phyloP scores from a whole-genome alignment of 768 basidiomycete species.

The Paxillus rubicundulus region DNA sequence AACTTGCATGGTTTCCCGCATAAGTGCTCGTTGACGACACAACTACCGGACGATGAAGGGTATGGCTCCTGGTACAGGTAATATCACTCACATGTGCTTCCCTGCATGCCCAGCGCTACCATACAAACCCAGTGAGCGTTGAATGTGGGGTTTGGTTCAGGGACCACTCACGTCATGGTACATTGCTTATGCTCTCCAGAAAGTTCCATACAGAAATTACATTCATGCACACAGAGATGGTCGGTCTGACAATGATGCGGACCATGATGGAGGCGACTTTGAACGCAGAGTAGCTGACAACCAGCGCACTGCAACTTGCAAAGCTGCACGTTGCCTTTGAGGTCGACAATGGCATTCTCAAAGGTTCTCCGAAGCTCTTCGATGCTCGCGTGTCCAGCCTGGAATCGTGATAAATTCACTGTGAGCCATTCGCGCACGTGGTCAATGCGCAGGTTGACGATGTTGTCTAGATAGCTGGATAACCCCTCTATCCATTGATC shows the following conservation, averaged over 20 bases:
- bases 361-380: slow-evolving; percentile 40
- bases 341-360: slow-evolving; percentile 38
- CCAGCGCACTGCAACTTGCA: slow-evolving; percentile 44
- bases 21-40: too few relatives aligned
- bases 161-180: slow-evolving; percentile 42
- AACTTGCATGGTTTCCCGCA: too few relatives aligned
- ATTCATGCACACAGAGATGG: slow-evolving; percentile 41
- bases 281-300: slow-evolving; percentile 48
- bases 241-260: slow-evolving; percentile 46
- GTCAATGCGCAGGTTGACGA: slow-evolving; percentile 41
- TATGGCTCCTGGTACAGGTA: too few relatives aligned
- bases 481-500: too few relatives aligned
- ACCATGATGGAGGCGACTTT: slow-evolving; percentile 41
- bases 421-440: slow-evolving; percentile 49
- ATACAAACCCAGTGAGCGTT: background rate
- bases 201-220: slow-evolving; percentile 36
- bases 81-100: too few relatives aligned
- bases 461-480: too few relatives aligned
- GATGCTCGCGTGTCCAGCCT: slow-evolving; percentile 38
- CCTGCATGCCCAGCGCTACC: too few relatives aligned
- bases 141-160: too few relatives aligned
- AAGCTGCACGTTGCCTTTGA: slow-evolving; percentile 43
- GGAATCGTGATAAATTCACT: slow-evolving; percentile 45
- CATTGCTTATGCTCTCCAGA: slow-evolving; percentile 33
- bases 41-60: too few relatives aligned